Evolutionary conservation across 768 basidiomycete genomes (phyloP).

Genomic region (Trametopsis cervina): DNA sequence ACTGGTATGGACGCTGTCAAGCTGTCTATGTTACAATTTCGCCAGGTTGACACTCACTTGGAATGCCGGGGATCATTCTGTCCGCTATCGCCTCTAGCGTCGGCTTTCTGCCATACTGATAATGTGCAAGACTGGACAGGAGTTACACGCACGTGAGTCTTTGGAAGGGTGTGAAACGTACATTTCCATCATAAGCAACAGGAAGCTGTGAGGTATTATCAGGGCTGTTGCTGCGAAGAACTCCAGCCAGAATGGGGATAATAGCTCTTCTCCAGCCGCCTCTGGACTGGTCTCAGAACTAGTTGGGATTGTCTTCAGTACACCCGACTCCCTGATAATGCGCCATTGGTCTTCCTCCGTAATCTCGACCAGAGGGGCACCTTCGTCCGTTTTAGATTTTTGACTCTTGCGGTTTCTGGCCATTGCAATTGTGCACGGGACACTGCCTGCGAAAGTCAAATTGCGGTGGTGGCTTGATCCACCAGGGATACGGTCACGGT

Average conservation of each 20-base stretch:
- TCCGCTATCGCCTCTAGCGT: conserved; percentile 41
- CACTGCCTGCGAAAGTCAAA: no score
- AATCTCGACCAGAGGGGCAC: conserved; percentile 34
- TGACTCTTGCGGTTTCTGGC: conserved; percentile 16
- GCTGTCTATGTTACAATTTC: background rate
- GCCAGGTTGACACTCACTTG: conserved; percentile 44
- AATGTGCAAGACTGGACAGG: conserved; percentile 56
- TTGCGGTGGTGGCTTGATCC: no score
- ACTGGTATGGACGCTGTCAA: conserved; percentile 36
- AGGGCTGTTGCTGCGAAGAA: conserved; percentile 58
- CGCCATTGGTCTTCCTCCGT: conserved; percentile 77
- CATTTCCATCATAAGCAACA: conserved; percentile 83
- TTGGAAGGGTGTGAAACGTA: conserved; percentile 31
- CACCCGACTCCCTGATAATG: conserved; percentile 57
- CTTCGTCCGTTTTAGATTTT: background rate
- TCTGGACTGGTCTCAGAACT: background rate
- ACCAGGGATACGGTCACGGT: no score
- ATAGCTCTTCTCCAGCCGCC: conserved; percentile 15
- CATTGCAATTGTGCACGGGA: conserved; percentile 13
- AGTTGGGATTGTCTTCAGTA: conserved; percentile 20
- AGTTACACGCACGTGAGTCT: background rate
- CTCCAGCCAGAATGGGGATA: conserved; percentile 49
- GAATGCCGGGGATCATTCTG: conserved; percentile 57
- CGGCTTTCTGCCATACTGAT: conserved; percentile 66
- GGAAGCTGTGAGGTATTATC: conserved; percentile 68